Conservation (phyloP, 1,139 yeast species). For the Lodderomyces parapsilosis region DNA sequence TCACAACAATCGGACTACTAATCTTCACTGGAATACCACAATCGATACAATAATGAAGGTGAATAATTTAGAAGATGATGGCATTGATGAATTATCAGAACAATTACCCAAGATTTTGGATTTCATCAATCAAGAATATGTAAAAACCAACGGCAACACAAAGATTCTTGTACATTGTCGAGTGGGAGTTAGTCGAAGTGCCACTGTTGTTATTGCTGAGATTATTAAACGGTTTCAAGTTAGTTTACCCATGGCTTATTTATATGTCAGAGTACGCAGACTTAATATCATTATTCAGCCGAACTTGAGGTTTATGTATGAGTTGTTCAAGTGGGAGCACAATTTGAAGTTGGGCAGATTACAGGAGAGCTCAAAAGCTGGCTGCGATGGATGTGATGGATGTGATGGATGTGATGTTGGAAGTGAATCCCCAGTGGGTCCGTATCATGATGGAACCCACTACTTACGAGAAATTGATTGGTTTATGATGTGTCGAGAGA, state of each 20-base stretch:
- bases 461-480: constrained; percentile 74
- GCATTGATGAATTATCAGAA: constrained; percentile 41
- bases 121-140: constrained; percentile 34
- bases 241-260: constrained; percentile 41
- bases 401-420: background rate
- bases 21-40: constrained; percentile 12
- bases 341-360: constrained; percentile 6
- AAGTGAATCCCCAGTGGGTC: background rate
- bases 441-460: constrained; percentile 4
- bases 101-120: constrained; percentile 37
- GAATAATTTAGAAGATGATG: constrained; percentile 48
- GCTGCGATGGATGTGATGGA: too few species aligned
- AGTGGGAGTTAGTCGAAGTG: constrained; percentile 51
- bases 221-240: constrained; percentile 42
- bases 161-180: constrained; percentile 48
- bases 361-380: constrained; percentile 1
- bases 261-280: constrained; percentile 46
- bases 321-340: constrained; percentile 51
- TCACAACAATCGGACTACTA: background rate
- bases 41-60: constrained; percentile 43
- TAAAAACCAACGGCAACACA: constrained; percentile 26
- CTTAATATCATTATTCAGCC: constrained; percentile 51
- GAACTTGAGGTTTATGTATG: constrained; percentile 48
- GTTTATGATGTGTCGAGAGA: constrained; percentile 87
- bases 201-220: constrained; percentile 51